These are phyloP conservation scores for Salmacisia buchloeana DNA, from an alignment of 1,284 basidiomycete genomes.

Conservation along the genomic window DNA sequence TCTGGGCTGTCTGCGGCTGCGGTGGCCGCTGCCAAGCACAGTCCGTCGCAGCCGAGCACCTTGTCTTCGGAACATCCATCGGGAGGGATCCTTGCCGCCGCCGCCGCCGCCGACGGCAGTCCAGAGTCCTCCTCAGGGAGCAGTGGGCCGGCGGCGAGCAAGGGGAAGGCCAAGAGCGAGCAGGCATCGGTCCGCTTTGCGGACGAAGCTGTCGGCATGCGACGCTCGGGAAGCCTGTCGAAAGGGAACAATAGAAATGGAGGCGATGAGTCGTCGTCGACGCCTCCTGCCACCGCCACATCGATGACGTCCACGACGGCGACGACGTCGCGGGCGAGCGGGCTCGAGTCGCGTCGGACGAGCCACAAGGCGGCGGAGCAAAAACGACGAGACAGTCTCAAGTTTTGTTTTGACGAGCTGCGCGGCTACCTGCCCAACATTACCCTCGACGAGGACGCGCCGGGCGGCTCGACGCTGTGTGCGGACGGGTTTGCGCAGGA, in stretches of 20 bases:
- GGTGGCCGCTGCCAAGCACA: neutral
- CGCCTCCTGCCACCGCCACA: too few species aligned
- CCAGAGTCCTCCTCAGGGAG: conserved; percentile 3
- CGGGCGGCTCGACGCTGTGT: conserved; percentile 43
- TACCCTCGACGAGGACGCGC: conserved; percentile 42
- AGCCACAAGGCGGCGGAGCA: conserved; percentile 97
- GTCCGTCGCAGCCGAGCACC: neutral
- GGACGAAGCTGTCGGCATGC: neutral
- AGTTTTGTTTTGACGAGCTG: conserved; percentile 91
- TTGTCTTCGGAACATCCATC: neutral
- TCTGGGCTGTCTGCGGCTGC: neutral
- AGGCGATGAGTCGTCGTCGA: too few species aligned
- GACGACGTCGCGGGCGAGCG: conserved; percentile 18
- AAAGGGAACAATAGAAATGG: neutral
- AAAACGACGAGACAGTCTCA: conserved; percentile 89
- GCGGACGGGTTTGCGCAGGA: conserved; percentile 43
- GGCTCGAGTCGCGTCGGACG: conserved; percentile 63
- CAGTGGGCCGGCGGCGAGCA: conserved; percentile 5
- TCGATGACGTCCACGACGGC: conserved; percentile 34
- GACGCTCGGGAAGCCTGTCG: neutral
- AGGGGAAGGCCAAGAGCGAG: conserved; percentile 4
- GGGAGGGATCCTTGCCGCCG: neutral
- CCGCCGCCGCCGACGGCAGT: neutral
- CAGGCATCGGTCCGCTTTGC: conserved; percentile 3
- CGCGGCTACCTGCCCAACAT: conserved; percentile 68